Evolutionary conservation across 2,329 filamentous ascomycete species (phyloP), one percentile per base, ranked within the genome.

Genomic region (Plenodomus tracheiphilus): DNA sequence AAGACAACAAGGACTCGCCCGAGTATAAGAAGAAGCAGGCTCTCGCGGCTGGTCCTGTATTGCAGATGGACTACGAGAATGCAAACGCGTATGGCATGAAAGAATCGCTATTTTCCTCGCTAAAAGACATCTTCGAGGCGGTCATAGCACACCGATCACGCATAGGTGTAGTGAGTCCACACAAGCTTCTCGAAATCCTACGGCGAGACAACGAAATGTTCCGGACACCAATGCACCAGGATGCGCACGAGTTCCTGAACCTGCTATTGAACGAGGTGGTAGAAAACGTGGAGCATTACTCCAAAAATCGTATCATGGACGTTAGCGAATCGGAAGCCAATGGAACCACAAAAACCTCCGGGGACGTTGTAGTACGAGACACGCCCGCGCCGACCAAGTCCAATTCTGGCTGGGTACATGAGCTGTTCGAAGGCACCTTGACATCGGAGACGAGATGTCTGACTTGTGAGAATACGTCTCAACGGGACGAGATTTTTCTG

Each of bases 21-120:
- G 94, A 99, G 74, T 96, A 94, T 76, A 97, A 97, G 76, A 99
- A 99, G 80, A 97, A 96, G 75, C 86, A 94, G 70, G 92, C 92
- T 16, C 85, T 97, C 78, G 80, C 92, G 51, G 88, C 87, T 37
- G 91, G 94, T 0, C 94, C 94, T 0, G 86, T 97, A 32, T 74
- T 97, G 47, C 89, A 95, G 63, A 83, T 97, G 72, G 85, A 87
- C 41, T 86, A 88, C 62, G 90, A 95, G 64, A 94, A 91, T 66
- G 81, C 86, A 7, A 80, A 81, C 39, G 83, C 85, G 16, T 96
- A 97, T 67, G 90, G 89, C 61, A 97, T 97, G 92, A 85, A 90
- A 41, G 93, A 97, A 69, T 95, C 90, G 51, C 86, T 96, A 2
- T 99, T 97, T 68, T 96, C 93, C 0, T 91, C 91, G 0, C 76